Base-by-base conservation (phyloP, 306 rosid genomes). In the Prunus armeniaca region DNA sequence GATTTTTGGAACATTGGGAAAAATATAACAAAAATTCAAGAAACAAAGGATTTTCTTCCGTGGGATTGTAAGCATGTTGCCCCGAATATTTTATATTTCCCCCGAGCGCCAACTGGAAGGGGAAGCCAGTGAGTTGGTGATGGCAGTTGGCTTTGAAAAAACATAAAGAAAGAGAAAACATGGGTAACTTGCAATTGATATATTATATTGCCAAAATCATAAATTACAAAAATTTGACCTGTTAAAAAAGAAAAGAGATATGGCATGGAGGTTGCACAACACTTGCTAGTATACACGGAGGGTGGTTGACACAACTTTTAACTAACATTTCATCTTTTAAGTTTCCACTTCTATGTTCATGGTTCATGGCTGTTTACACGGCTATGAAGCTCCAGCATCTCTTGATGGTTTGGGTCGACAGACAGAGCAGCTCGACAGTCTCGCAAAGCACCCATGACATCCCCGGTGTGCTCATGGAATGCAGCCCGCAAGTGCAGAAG, bases 401-500 rank as follows among this genome's bases (percentile, higher is more conserved):
- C 97, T 87, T 87, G 97, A 83, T 91, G 97, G 80, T 88, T 93
- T 2, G 98, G 98, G 55, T 93, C 98, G 34, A 93, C 93, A 1
- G 97, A 93, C 46, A 93, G 97, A 12, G 98, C 98, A 12, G 98
- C 98, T 69, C 97, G 91, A 81, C 98, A 93, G 80, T 93, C 97
- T 69, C 97, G 85, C 32, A 91, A 71, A 22, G 97, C 98, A 68
- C 93, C 91, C 51, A 84, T 62, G 3, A 87, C 96, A 47, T 93
- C 92, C 11, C 94, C 94, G 19, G 81, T 81, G 87, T 93, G 98
- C 84, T 93, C 98, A 61, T 89, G 98, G 85, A 93, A 93, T 25
- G 96, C 97, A 9, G 98, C 98, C 45, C 97, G 87, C 4, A 93
- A 87, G 79, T 93, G 98, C 69, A 93, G 86, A 76, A 93, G 97